Evolutionary conservation across 2,329 filamentous ascomycete genomes (phyloP).

Genomic region (Arthrocladium fulminans): DNA sequence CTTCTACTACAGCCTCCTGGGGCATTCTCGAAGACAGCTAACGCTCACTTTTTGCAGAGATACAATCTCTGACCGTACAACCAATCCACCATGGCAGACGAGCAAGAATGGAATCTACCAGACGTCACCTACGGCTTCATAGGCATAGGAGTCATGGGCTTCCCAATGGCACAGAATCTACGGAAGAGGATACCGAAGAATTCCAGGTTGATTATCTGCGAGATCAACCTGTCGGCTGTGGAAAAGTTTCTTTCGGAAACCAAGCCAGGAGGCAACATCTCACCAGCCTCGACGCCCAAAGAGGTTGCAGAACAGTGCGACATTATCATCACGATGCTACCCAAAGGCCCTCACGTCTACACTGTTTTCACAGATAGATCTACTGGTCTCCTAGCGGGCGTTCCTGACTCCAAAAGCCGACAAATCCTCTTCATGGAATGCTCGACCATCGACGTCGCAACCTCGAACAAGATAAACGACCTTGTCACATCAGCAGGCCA

Average conservation of each 20-base stretch:
- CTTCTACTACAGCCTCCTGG: background rate
- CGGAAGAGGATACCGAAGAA: constrained; percentile 28
- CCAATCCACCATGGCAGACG: background rate
- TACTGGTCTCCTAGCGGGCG: constrained; percentile 30
- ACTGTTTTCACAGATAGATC: constrained; percentile 41
- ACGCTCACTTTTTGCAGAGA: background rate
- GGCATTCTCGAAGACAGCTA: too few relatives aligned
- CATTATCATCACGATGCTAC: constrained; percentile 46
- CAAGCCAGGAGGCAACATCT: constrained; percentile 28
- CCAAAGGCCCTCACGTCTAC: constrained; percentile 44
- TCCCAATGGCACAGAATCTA: constrained; percentile 35
- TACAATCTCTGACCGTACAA: background rate
- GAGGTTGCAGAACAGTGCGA: constrained; percentile 35
- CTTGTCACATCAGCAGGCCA: constrained; percentile 23
- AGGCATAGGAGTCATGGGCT: constrained; percentile 36
- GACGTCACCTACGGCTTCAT: constrained; percentile 20
- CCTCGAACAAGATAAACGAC: constrained; percentile 39
- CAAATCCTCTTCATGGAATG: constrained; percentile 46
- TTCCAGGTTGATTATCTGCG: constrained; percentile 30
- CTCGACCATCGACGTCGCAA: constrained; percentile 48
- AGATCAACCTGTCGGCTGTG: constrained; percentile 32
- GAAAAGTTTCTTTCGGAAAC: constrained; percentile 31
- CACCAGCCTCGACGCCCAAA: constrained; percentile 30
- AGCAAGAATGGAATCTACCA: constrained; percentile 8
- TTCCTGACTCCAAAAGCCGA: constrained; percentile 26